Evolutionary conservation across 163 green algal species (phyloP).

Genomic region (Scenedesmus sp.): DNA sequence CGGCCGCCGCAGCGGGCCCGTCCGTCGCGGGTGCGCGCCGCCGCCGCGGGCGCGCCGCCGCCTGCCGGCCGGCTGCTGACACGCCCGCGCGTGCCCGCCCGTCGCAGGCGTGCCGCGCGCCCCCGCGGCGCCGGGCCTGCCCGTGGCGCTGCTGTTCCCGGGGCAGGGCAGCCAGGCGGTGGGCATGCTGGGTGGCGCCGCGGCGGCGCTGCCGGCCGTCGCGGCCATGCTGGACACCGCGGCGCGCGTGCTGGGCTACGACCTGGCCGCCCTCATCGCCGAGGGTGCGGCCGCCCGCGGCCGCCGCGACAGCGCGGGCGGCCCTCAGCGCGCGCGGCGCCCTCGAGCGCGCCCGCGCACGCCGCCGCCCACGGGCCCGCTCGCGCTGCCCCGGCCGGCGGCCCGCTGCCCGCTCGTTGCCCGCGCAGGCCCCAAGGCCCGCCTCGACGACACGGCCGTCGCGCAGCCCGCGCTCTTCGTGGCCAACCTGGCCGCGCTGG

Average conservation of each 20-base stretch:
- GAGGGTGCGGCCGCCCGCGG: too few relatives aligned
- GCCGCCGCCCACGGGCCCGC: too few relatives aligned
- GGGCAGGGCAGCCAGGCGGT: conserved; percentile 89
- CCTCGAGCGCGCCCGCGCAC: too few relatives aligned
- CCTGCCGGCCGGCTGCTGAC: too few relatives aligned
- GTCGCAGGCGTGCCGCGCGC: too few relatives aligned
- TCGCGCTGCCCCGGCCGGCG: too few relatives aligned
- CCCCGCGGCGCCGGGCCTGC: too few relatives aligned
- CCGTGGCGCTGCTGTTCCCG: conserved; percentile 32
- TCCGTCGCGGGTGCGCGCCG: background rate
- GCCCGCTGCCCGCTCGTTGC: too few relatives aligned
- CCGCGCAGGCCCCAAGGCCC: conserved; percentile 79
- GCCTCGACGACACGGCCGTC: conserved; percentile 88
- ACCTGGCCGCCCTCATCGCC: conserved; percentile 85
- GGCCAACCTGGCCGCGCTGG: conserved; percentile 86
- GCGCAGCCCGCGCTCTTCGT: conserved; percentile 94
- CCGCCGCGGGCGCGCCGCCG: background rate
- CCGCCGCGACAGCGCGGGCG: too few relatives aligned
- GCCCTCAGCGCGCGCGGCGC: too few relatives aligned
- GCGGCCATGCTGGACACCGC: conserved; percentile 85
- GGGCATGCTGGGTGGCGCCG: conserved; percentile 86
- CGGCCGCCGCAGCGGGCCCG: background rate
- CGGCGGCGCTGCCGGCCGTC: conserved; percentile 77
- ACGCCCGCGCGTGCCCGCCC: too few relatives aligned
- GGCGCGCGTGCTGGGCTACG: conserved; percentile 86